phyloP scores from a whole-genome alignment of 1,139 yeast genomes.

The Yamadazyma atmosphaerica region DNA sequence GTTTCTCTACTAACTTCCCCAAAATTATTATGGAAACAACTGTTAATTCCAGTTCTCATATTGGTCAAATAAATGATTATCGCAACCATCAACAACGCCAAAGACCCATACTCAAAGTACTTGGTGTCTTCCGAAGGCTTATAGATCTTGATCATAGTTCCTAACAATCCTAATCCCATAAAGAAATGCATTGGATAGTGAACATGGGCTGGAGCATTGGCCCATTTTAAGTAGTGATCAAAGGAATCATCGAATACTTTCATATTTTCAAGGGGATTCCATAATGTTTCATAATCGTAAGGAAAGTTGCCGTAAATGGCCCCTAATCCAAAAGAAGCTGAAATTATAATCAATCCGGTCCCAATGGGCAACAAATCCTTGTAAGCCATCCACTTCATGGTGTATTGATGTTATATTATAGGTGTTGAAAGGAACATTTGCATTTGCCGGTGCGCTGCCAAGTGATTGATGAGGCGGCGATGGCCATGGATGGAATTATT shows the following conservation, averaged over 20 bases:
- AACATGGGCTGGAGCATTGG: conserved; percentile 57
- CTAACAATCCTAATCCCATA: conserved; percentile 63
- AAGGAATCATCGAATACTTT: conserved; percentile 62
- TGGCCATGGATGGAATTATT: neutral
- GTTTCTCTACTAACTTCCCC: conserved; percentile 88
- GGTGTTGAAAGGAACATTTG: too few relatives aligned
- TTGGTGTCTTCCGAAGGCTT: conserved; percentile 82
- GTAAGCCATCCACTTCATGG: conserved; percentile 28
- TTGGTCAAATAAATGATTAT: conserved; percentile 83
- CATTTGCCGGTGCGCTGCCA: too few relatives aligned
- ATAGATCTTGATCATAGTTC: conserved; percentile 75
- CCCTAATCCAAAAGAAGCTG: conserved; percentile 79
- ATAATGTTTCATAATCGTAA: conserved; percentile 78
- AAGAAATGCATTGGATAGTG: conserved; percentile 63
- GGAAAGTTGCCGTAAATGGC: conserved; percentile 76
- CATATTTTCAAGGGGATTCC: conserved; percentile 52
- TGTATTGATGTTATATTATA: neutral
- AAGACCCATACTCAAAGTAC: conserved; percentile 86
- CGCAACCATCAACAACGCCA: conserved; percentile 68
- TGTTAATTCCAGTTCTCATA: conserved; percentile 75
- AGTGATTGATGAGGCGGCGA: too few relatives aligned
- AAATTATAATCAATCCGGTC: conserved; percentile 42
- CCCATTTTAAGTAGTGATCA: conserved; percentile 74
- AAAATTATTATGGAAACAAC: conserved; percentile 76
- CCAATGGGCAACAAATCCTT: conserved; percentile 54